Conservation (phyloP, 495 filamentous ascomycete species). For the Aspergillus nidulans region DNA sequence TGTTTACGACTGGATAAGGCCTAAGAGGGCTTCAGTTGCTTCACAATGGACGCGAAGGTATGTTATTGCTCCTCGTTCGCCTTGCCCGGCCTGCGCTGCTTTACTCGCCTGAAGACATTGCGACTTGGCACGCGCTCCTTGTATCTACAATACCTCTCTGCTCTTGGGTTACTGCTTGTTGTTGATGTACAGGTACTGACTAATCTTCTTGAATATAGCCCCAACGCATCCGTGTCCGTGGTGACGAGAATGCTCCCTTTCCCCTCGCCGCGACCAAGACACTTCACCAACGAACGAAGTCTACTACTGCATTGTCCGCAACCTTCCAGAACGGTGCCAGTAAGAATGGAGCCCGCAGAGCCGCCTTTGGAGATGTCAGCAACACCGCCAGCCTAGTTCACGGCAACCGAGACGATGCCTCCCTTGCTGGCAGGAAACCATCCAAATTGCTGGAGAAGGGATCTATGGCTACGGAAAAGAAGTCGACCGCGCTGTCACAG, state of each 20-base stretch:
- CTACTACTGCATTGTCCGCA: constrained; percentile 61
- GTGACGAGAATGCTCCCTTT: constrained; percentile 71
- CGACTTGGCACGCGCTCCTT: constrained; percentile 12
- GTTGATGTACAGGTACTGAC: constrained; percentile 2
- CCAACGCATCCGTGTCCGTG: constrained; percentile 62
- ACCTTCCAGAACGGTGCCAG: constrained; percentile 52
- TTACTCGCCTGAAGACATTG: not conserved
- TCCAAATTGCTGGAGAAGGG: constrained; percentile 41
- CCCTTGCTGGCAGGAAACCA: constrained; percentile 44
- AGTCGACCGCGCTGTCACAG: constrained; percentile 48
- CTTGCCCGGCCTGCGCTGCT: not conserved
- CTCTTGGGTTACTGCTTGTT: not conserved
- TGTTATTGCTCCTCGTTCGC: constrained; percentile 11
- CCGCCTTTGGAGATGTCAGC: constrained; percentile 76
- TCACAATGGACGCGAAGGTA: constrained; percentile 45
- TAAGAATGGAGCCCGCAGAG: constrained; percentile 68
- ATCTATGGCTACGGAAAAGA: constrained; percentile 37
- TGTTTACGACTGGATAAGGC: constrained; percentile 12
- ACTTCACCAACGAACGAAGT: constrained; percentile 78
- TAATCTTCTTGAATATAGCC: constrained; percentile 48
- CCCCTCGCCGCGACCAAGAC: constrained; percentile 49
- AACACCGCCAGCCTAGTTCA: constrained; percentile 55
- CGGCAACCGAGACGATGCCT: constrained; percentile 50
- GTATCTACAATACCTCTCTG: not conserved
- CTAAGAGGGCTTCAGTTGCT: not conserved